Evolutionary conservation across 2,329 filamentous ascomycete genomes (phyloP), one percentile per base, ranked within the genome.

Genomic region (Elsinoe fawcettii): DNA sequence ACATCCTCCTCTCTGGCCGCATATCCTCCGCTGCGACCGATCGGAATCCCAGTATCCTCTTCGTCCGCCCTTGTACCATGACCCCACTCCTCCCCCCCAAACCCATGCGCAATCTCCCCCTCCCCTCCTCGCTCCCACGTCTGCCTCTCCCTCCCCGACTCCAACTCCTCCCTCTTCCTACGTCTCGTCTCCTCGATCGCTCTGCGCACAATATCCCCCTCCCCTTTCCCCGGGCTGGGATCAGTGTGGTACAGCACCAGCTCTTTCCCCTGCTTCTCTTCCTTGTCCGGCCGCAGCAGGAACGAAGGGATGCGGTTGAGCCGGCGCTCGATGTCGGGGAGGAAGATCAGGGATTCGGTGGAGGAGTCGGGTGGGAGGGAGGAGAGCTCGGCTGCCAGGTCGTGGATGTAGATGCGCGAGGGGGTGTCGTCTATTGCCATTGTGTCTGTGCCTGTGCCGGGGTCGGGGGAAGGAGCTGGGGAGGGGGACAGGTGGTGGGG

Each of bases 341-440:
- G 79, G 74, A 96, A 90, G 67, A 91, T 78, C 47, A 95, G 80
- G 63, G 76, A 3, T n/a, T 37, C 80, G 63, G 80, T 79, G 8
- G n/a, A 16, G 16, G 9, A 3, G 20, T 81, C 76, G 49, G 77
- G 74, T 60, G 87, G 82, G 25, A 79, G 75, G 62, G 86, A 83
- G 12, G 86, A 85, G 47, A 97, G 80, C 73, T 97, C 92, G 64
- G 87, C 87, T 68, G 95, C 90, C 8, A 99, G 78, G 71, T 95
- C 85, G 75, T 91, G 86, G 64, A 99, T 90, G 77, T 93, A 96
- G 60, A 96, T 83, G 67, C 87, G 88, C 74, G 95, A 80, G 66
- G 88, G 87, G 30, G 88, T 86, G 72, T 96, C 86, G 73, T 97
- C 91, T 60, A 97, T 70, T 58, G 87, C 80, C 92, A 97, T 96